phyloP scores from a whole-genome alignment of 306 rosid species.

The Hippophae rhamnoides region DNA sequence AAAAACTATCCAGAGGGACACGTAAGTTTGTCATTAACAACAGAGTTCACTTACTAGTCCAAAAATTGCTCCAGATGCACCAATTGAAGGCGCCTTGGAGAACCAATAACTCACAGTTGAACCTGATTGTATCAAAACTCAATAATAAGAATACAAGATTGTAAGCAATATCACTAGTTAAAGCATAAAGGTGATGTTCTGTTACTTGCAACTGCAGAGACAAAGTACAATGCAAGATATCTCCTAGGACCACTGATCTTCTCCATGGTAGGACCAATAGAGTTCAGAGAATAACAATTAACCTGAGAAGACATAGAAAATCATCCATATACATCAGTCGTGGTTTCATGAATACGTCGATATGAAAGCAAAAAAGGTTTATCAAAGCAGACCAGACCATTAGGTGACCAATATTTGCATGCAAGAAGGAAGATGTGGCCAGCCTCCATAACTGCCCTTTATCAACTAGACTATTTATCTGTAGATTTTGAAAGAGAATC shows the following conservation, averaged over 20 bases:
- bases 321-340: conserved; percentile 9
- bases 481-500: background rate
- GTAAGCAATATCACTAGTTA: conserved; percentile 36
- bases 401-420: conserved; percentile 77
- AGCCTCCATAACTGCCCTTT: conserved; percentile 89
- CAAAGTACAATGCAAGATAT: conserved; percentile 69
- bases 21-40: background rate
- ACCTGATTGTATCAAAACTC: conserved; percentile 73
- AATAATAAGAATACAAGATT: conserved; percentile 38
- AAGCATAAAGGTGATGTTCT: conserved; percentile 32
- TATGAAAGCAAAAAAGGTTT: conserved; percentile 1
- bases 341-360: conserved; percentile 12
- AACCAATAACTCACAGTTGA: conserved; percentile 71
- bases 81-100: conserved; percentile 67
- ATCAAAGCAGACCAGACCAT: conserved; percentile 40
- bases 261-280: conserved; percentile 80
- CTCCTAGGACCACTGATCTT: conserved; percentile 62
- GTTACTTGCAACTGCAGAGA: conserved; percentile 85
- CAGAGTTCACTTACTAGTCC: conserved; percentile 63
- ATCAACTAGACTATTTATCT: conserved; percentile 72
- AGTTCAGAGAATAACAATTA: conserved; percentile 76
- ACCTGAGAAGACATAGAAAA: conserved; percentile 33
- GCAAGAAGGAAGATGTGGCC: conserved; percentile 72
- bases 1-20: background rate
- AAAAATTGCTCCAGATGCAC: conserved; percentile 91